Evolutionary conservation across 129 eudicot genomes (phyloP).

Genomic region (Mikania micrantha): DNA sequence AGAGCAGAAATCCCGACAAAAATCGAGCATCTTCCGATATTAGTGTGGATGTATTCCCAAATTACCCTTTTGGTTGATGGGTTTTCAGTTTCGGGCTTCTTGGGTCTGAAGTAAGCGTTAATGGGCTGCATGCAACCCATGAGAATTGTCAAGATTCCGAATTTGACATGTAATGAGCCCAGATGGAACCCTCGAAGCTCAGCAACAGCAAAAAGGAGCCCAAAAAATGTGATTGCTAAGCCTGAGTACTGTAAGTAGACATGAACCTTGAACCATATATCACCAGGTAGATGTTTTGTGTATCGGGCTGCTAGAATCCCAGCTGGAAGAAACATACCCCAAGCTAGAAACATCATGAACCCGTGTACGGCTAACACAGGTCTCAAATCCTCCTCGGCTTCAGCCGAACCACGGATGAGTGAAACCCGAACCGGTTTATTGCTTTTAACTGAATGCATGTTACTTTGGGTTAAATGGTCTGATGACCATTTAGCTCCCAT

Average conservation of each 20-base stretch:
- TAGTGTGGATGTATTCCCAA: conserved; percentile 80
- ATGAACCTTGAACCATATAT: conserved; percentile 77
- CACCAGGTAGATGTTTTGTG: conserved; percentile 72
- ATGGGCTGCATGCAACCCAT: conserved; percentile 69
- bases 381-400: conserved; percentile 86
- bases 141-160: conserved; percentile 59
- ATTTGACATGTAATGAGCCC: conserved; percentile 67
- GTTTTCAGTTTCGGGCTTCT: conserved; percentile 53
- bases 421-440: conserved; percentile 74
- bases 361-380: conserved; percentile 96
- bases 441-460: conserved; percentile 84
- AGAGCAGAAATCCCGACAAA: conserved; percentile 64
- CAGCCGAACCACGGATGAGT: conserved; percentile 78
- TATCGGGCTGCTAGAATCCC: conserved; percentile 91
- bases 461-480: conserved; percentile 63
- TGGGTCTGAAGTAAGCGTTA: conserved; percentile 82
- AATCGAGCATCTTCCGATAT: conserved; percentile 64
- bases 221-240: conserved; percentile 67
- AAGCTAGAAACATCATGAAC: conserved; percentile 96
- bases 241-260: conserved; percentile 93
- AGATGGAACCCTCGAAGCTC: conserved; percentile 79
- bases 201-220: conserved; percentile 89
- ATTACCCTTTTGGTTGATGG: conserved; percentile 47
- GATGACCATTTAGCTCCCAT: conserved; percentile 91
- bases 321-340: conserved; percentile 90